Evolutionary conservation across 805 yeast genomes (phyloP).

Genomic region (Phaffomyces antillensis): DNA sequence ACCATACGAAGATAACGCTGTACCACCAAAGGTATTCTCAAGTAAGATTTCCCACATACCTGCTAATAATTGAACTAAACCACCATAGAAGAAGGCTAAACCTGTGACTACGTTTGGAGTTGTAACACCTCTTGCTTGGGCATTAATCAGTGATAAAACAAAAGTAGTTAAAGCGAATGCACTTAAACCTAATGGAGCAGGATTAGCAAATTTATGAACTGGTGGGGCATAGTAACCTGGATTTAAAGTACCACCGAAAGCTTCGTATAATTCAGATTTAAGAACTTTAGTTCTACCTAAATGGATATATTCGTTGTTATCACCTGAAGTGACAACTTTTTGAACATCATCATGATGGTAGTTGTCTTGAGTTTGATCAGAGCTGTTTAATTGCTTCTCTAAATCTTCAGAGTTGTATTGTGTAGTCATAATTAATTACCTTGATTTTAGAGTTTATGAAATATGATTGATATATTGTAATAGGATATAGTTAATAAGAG

Average conservation of each 20-base stretch:
- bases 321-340: slow-evolving; percentile 30
- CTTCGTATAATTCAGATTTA: slow-evolving; percentile 49
- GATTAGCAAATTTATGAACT: slow-evolving; percentile 52
- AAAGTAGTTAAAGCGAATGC: slow-evolving; percentile 61
- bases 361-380: slow-evolving; percentile 12
- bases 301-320: slow-evolving; percentile 56
- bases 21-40: slow-evolving; percentile 63
- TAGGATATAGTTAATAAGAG: too few species aligned
- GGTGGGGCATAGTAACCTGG: slow-evolving; percentile 62
- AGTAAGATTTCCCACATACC: slow-evolving; percentile 61
- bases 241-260: slow-evolving; percentile 79
- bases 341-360: slow-evolving; percentile 12
- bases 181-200: slow-evolving; percentile 57
- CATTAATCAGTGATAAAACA: slow-evolving; percentile 48
- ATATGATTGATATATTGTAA: too few species aligned
- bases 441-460: too few species aligned
- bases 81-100: slow-evolving; percentile 57
- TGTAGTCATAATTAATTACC: background rate
- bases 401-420: slow-evolving; percentile 7
- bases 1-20: slow-evolving; percentile 57
- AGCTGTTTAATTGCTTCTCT: slow-evolving; percentile 14
- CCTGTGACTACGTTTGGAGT: slow-evolving; percentile 50
- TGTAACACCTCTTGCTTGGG: slow-evolving; percentile 45
- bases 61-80: slow-evolving; percentile 50
- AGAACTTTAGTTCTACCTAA: slow-evolving; percentile 69